These are phyloP conservation scores for Borovskyia barvae DNA, from an alignment of 208 protist species.

Conservation along the genomic window DNA sequence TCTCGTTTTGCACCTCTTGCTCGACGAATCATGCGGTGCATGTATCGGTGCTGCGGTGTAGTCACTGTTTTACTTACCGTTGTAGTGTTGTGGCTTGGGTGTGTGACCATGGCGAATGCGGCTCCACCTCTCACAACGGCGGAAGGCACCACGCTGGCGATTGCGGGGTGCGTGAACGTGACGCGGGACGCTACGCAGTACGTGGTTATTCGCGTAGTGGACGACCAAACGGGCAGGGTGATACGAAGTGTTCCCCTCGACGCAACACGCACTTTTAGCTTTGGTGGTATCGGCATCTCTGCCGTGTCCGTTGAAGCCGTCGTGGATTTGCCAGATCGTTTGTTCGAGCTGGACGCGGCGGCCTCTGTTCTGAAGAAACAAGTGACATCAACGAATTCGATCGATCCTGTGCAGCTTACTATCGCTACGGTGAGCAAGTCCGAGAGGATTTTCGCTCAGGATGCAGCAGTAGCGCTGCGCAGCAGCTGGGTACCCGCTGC, in stretches of 20 bases:
- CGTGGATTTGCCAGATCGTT: slow-evolving; percentile 40
- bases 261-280: slow-evolving; percentile 62
- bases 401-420: slow-evolving; percentile 28
- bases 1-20: not conserved
- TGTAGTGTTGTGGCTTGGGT: too few relatives aligned
- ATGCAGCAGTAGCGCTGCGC: not conserved
- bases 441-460: not conserved
- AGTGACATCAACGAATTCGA: slow-evolving; percentile 14
- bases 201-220: slow-evolving; percentile 59
- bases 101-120: too few relatives aligned
- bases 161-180: slow-evolving; percentile 61
- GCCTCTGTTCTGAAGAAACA: slow-evolving; percentile 37
- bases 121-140: too few relatives aligned
- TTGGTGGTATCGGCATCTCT: slow-evolving; percentile 41
- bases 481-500: slow-evolving; percentile 23
- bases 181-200: slow-evolving; percentile 35
- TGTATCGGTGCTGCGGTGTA: not conserved
- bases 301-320: slow-evolving; percentile 44
- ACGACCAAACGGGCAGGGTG: slow-evolving; percentile 46
- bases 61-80: too few relatives aligned
- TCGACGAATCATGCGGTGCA: not conserved
- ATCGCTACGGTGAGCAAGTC: slow-evolving; percentile 24
- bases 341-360: slow-evolving; percentile 24
- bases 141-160: too few relatives aligned
- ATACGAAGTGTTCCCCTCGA: slow-evolving; percentile 54